A percentile compares a stretch with the other conserved stretches of the same genome.
phyloP scores from a whole-genome alignment of 768 basidiomycete species.

The Rickenella mellea region DNA sequence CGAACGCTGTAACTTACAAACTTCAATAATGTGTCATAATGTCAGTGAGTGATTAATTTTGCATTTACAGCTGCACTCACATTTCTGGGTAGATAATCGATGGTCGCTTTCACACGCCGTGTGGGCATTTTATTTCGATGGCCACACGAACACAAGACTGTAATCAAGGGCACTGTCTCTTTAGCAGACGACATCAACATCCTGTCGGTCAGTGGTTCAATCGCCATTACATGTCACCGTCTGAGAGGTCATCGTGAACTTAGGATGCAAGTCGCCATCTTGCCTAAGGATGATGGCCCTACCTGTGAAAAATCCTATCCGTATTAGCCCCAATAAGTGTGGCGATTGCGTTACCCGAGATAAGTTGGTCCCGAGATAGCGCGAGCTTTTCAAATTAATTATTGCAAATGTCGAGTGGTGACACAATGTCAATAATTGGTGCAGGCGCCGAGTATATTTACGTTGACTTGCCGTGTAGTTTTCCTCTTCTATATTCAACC shows the following conservation, averaged over 20 bases:
- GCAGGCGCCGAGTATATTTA: too few species aligned
- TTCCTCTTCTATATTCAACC: too few species aligned
- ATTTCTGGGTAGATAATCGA: constrained; percentile 49
- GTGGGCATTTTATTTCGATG: constrained; percentile 67
- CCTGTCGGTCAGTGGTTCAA: constrained; percentile 31
- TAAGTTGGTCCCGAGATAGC: neutral
- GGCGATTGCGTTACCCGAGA: constrained; percentile 23
- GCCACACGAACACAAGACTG: constrained; percentile 64
- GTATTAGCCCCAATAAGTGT: constrained; percentile 48
- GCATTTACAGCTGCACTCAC: neutral
- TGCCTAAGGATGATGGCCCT: constrained; percentile 60
- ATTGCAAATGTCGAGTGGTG: neutral
- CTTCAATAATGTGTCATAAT: constrained; percentile 11
- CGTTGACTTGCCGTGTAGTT: too few species aligned
- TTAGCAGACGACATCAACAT: constrained; percentile 58
- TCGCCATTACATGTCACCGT: neutral
- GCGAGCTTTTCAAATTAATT: too few species aligned
- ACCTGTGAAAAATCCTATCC: constrained; percentile 63
- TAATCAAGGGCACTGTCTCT: constrained; percentile 51
- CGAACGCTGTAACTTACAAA: neutral
- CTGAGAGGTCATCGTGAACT: neutral
- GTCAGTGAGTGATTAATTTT: constrained; percentile 2
- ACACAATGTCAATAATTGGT: neutral
- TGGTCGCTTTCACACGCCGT: constrained; percentile 60
- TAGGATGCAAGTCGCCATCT: constrained; percentile 8